Base-by-base conservation (phyloP, 148 eudicot species). In the Camellia japonica region DNA sequence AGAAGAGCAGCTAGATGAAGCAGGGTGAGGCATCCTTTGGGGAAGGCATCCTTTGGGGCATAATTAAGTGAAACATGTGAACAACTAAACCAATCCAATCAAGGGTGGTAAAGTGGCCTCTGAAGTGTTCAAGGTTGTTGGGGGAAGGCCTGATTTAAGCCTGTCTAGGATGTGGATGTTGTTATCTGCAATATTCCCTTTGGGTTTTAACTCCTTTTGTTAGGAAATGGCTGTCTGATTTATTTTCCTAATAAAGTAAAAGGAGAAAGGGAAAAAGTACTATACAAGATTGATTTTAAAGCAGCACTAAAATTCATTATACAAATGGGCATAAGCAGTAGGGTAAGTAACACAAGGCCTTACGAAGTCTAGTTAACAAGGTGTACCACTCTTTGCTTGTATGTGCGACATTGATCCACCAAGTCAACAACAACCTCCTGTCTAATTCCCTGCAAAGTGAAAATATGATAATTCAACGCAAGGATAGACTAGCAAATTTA, bases 311-410 rank as follows among this genome's bases (percentile, higher is more conserved):
- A 77, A 20, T 7, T 12, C 49, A 16, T 54, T 75, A 70, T 7
- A 59, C 52, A 49, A 42, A 46, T n/a, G 18, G 68, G 7, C 20
- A 68, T 14, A 18, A 30, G 43, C 59, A 76, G 49, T 46, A 74
- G 38, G 71, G 49, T 13, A 76, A 54, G 68, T 38, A 79, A 82
- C 68, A 59, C 59, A 84, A 85, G 76, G 89, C 74, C 99, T 93
- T 96, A 96, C 99, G 97, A 82, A 80, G 99, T 96, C 44, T 98
- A 96, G 87, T 96, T 96, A 55, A 93, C 98, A 79, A 96, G 92
- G 90, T 92, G 98, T 78, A 96, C 94, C 71, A 93, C 93, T 90
- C 99, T 92, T 82, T 87, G 93, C 87, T 96, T 96, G 90, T 88
- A 93, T 3, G 92, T 86, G 62, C 97, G 97, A 80, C 99, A 96